Percentiles rank a stretch among this genome's conserved stretches.
These are phyloP conservation scores for Hypoxylon fuscum DNA, from an alignment of 495 filamentous ascomycete genomes.

Conservation along the genomic window DNA sequence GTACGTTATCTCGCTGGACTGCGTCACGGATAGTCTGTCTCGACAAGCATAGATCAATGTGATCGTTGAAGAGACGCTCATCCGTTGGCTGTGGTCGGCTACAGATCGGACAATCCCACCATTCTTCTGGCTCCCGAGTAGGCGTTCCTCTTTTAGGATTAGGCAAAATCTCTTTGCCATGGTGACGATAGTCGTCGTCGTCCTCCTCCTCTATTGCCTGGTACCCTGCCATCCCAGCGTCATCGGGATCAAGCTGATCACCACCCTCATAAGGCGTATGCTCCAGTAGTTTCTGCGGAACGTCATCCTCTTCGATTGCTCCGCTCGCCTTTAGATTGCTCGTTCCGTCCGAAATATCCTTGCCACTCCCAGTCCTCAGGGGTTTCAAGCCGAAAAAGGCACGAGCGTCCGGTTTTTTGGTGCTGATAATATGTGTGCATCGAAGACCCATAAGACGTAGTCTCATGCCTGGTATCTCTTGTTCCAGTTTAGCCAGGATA, in stretches of 20 bases:
- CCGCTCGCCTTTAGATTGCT: conserved; percentile 15
- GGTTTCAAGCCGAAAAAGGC: conserved; percentile 80
- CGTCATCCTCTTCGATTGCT: conserved; percentile 45
- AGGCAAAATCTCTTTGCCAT: conserved; percentile 62
- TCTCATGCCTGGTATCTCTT: conserved; percentile 82
- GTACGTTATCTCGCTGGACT: conserved; percentile 61
- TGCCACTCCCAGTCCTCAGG: conserved; percentile 22
- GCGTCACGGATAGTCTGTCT: conserved; percentile 84
- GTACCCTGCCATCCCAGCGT: background rate
- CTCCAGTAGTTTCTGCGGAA: conserved; percentile 75
- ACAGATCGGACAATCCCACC: conserved; percentile 93
- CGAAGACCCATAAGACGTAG: conserved; percentile 88
- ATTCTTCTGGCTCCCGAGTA: conserved; percentile 54
- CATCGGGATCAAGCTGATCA: conserved; percentile 3
- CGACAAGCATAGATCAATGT: conserved; percentile 94
- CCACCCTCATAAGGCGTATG: conserved; percentile 46
- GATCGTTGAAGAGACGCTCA: conserved; percentile 85
- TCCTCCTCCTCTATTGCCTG: conserved; percentile 3
- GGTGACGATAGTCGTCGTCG: conserved; percentile 37
- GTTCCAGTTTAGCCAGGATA: conserved; percentile 85
- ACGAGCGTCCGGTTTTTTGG: conserved; percentile 73
- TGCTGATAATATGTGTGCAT: conserved; percentile 86
- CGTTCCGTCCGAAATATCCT: conserved; percentile 9
- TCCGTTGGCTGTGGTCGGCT: conserved; percentile 73
- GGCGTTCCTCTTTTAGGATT: conserved; percentile 52